Conservation (phyloP, 495 filamentous ascomycete genomes). For the Cryomyces minteri region DNA sequence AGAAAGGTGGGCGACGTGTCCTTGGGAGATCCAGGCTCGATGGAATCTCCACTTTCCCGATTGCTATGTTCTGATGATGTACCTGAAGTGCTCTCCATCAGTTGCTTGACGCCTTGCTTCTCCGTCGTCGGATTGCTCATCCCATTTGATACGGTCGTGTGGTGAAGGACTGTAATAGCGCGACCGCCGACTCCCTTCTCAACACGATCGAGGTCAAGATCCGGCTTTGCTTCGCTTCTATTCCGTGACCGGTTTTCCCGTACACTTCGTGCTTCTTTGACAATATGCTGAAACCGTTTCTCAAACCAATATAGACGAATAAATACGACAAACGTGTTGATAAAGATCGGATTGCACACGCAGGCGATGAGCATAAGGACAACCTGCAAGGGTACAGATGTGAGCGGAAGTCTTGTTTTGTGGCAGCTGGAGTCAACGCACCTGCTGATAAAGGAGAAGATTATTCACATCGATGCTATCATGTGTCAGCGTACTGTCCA, state of each 20-base stretch:
- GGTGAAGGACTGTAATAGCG: slow-evolving; percentile 55
- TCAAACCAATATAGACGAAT: slow-evolving; percentile 95
- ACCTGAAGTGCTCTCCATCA: background rate
- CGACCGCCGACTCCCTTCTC: slow-evolving; percentile 55
- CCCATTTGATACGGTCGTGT: slow-evolving; percentile 16
- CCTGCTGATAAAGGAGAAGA: slow-evolving; percentile 59
- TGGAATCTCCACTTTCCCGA: background rate
- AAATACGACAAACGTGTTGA: slow-evolving; percentile 75
- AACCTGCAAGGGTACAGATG: slow-evolving; percentile 2
- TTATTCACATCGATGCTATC: slow-evolving; percentile 49
- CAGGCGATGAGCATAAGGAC: slow-evolving; percentile 37
- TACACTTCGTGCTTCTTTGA: slow-evolving; percentile 33
- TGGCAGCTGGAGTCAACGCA: slow-evolving; percentile 1
- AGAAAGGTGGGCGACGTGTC: slow-evolving; percentile 1
- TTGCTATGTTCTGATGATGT: background rate
- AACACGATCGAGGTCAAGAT: slow-evolving; percentile 25
- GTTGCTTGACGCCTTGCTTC: slow-evolving; percentile 15
- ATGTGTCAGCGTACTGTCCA: slow-evolving; percentile 4
- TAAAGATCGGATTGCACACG: slow-evolving; percentile 63
- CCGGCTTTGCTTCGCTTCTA: slow-evolving; percentile 31
- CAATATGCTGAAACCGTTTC: slow-evolving; percentile 73
- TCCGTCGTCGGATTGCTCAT: slow-evolving; percentile 27
- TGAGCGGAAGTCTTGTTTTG: background rate
- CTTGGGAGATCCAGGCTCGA: background rate
- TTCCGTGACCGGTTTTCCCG: slow-evolving; percentile 38